Base-by-base conservation (phyloP, 352 stramenopile genomes). In the Phytophthora pluvialis region DNA sequence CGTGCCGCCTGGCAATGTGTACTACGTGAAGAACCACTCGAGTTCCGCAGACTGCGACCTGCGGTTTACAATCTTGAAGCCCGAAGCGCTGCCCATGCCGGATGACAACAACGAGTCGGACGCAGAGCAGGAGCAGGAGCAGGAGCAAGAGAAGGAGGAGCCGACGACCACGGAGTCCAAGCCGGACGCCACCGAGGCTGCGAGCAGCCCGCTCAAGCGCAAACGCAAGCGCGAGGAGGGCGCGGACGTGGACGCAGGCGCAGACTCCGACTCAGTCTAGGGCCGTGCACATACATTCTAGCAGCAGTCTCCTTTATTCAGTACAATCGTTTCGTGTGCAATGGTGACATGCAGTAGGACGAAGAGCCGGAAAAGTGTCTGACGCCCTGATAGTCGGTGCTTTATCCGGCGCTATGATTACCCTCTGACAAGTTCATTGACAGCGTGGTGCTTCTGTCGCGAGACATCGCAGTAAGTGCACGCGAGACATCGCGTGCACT, bases 21-120 rank as follows among this genome's bases (percentile, higher is more conserved):
- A 99, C 72, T 90, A 94, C 67, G 86, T 99, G 56, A 93, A 98
- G 70, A 99, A 99, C 75, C 96, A 99, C 77, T 98, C 91, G 12
- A 78, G 78, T 49, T 89, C 73, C 5, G 77, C 80, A 2, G 81
- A 95, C 54, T 92, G 84, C 59, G 80, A 97, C 44, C 74, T 99
- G 58, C 97, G 94, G 55, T 99, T 98, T 74, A 98, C 88, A 35
- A 98, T 99, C 70, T 90, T 99, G 52, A 93, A 93, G 65, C 82
- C 82, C 0, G 82, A 91, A 62, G 53, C 64, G 4, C 44, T 42
- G 16, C 47, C 55, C 21, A 54, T 57, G 49, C 45, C 52, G 1
- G 55, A 21, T 21, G 21, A 74, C 10, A 55, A 67, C 21, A 67
- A 62, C 40, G 61, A 75, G 3, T 64, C 56, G 16, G 69, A 75